These are phyloP conservation scores for Neurospora sp. DNA, from an alignment of 495 filamentous ascomycete species.

Conservation along the genomic window DNA sequence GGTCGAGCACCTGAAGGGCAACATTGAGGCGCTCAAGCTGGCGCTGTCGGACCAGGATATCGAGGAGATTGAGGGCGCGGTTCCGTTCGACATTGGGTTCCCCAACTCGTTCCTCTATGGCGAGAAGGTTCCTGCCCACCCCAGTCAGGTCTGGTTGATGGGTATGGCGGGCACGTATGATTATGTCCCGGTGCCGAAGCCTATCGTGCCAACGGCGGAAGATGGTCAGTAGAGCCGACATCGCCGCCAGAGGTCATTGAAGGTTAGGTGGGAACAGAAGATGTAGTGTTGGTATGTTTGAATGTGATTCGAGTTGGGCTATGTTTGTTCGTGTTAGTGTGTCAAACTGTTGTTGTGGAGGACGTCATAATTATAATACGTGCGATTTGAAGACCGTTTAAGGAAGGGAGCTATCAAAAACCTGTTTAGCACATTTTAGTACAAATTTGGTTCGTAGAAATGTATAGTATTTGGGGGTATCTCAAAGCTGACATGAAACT, in stretches of 20 bases:
- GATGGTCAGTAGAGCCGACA: conserved; percentile 18
- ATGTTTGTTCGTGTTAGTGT: neutral
- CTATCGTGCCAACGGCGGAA: conserved; percentile 20
- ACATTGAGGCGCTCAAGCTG: conserved; percentile 54
- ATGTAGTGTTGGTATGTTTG: neutral
- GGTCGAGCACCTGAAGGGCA: conserved; percentile 51
- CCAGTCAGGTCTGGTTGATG: conserved; percentile 33
- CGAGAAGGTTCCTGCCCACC: conserved; percentile 25
- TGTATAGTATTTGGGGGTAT: neutral
- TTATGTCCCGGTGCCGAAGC: conserved; percentile 24
- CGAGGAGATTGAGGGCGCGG: conserved; percentile 51
- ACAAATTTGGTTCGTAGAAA: neutral
- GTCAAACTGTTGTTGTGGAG: neutral
- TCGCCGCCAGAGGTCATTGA: neutral
- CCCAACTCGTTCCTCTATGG: conserved; percentile 43
- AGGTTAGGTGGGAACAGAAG: neutral
- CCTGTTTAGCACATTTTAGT: neutral
- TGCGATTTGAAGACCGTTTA: too few species aligned
- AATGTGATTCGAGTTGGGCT: neutral
- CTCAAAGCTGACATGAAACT: neutral
- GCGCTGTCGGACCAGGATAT: conserved; percentile 51
- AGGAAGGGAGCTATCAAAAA: neutral
- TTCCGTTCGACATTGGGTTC: conserved; percentile 54
- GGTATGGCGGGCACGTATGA: conserved; percentile 38
- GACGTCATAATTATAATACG: neutral